A percentile compares a stretch with the other conserved stretches of the same genome.
These are phyloP conservation scores for Colletotrichum sp. DNA, from an alignment of 2,329 filamentous ascomycete genomes.

Conservation along the genomic window DNA sequence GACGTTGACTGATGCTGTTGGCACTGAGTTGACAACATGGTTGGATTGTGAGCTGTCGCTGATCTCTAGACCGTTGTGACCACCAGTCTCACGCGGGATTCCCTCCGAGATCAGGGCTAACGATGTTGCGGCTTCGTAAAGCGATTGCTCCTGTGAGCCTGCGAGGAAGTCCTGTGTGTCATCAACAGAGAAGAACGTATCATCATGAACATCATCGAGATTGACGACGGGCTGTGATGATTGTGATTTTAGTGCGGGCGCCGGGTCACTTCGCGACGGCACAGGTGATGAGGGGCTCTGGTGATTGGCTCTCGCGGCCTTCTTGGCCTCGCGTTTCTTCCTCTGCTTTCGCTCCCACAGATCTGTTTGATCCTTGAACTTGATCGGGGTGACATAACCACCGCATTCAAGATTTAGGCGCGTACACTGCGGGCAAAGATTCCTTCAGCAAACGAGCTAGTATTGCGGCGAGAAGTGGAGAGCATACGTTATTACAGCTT, in stretches of 20 bases:
- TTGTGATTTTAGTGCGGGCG: background rate
- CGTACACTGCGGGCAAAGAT: background rate
- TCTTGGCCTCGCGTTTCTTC: background rate
- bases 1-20: background rate
- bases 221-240: background rate
- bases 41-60: background rate
- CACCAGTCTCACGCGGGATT: background rate
- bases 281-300: background rate
- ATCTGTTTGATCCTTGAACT: slow-evolving; percentile 7
- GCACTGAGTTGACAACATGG: background rate
- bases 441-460: background rate
- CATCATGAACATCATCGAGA: background rate
- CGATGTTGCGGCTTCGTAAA: background rate
- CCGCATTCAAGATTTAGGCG: background rate
- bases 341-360: background rate
- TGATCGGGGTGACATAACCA: background rate
- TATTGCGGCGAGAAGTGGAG: background rate
- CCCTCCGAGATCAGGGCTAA: background rate
- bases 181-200: background rate
- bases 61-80: accelerated
- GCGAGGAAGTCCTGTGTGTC: background rate
- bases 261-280: background rate
- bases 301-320: background rate
- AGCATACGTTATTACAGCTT: slow-evolving; percentile 28
- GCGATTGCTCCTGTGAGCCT: background rate